Conservation (phyloP, 129 eudicot genomes). For the Logfia minima region DNA sequence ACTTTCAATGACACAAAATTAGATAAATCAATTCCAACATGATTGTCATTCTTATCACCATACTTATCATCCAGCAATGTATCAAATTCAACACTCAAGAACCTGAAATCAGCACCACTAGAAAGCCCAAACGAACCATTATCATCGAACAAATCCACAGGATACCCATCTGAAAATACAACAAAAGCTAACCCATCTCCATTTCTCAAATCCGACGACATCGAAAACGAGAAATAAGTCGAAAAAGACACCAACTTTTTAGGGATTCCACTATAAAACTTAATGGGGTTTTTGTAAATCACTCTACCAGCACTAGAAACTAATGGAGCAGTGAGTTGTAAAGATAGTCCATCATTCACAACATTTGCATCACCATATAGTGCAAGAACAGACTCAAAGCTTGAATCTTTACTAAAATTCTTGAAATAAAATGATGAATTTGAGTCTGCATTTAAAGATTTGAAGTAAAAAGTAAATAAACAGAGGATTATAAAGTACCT, state of each 20-base stretch:
- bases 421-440: conserved; percentile 48
- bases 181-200: conserved; percentile 82
- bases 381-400: conserved; percentile 51
- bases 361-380: conserved; percentile 68
- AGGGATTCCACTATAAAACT: conserved; percentile 42
- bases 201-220: conserved; percentile 35
- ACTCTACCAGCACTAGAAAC: conserved; percentile 57
- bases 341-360: conserved; percentile 36
- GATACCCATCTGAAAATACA: conserved; percentile 55
- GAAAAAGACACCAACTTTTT: conserved; percentile 62
- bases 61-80: conserved; percentile 46
- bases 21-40: conserved; percentile 59
- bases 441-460: conserved; percentile 39
- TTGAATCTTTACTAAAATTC: conserved; percentile 50
- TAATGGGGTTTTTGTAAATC: conserved; percentile 55
- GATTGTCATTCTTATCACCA: conserved; percentile 68
- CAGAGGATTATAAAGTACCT: conserved; percentile 39
- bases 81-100: conserved; percentile 72
- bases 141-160: conserved; percentile 45
- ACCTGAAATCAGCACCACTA: conserved; percentile 32
- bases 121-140: conserved; percentile 55
- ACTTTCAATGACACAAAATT: conserved; percentile 54
- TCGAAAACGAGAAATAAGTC: conserved; percentile 58
- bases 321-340: conserved; percentile 50
- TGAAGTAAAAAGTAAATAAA: conserved; percentile 40